A percentile compares a stretch with the other conserved stretches of the same genome.
These are phyloP conservation scores for Acacia acuminata DNA, from an alignment of 306 rosid species.

Conservation along the genomic window DNA sequence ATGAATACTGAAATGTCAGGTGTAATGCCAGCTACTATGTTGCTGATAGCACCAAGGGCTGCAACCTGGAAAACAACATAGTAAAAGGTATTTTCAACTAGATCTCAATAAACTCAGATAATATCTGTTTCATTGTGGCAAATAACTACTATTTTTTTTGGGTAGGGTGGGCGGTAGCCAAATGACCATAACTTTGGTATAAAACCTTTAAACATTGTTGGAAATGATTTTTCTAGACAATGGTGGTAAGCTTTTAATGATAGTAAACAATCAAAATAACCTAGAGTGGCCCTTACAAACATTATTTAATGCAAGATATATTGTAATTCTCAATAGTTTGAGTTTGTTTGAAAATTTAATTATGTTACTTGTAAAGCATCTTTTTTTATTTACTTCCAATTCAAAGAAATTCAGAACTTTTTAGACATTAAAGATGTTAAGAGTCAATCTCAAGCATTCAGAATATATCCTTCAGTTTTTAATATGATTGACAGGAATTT, in stretches of 20 bases:
- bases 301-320: background rate
- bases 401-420: background rate
- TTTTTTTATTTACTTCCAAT: background rate
- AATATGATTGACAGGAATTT: background rate
- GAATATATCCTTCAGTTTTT: background rate
- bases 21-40: constrained; percentile 76
- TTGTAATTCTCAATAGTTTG: background rate
- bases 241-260: constrained; percentile 13
- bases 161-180: background rate
- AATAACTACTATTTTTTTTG: background rate
- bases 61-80: constrained; percentile 71
- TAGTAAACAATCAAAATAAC: background rate
- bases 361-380: background rate
- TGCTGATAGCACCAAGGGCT: constrained; percentile 81
- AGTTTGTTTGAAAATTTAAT: background rate
- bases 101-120: background rate
- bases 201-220: background rate
- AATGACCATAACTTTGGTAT: background rate
- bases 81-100: constrained; percentile 13
- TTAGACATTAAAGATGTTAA: background rate
- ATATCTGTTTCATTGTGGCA: background rate
- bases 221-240: background rate
- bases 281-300: background rate
- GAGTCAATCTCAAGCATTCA: background rate
- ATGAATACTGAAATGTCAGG: constrained; percentile 58